These are phyloP conservation scores for Fusarium piperis DNA, from an alignment of 2,329 filamentous ascomycete species.

Conservation along the genomic window DNA sequence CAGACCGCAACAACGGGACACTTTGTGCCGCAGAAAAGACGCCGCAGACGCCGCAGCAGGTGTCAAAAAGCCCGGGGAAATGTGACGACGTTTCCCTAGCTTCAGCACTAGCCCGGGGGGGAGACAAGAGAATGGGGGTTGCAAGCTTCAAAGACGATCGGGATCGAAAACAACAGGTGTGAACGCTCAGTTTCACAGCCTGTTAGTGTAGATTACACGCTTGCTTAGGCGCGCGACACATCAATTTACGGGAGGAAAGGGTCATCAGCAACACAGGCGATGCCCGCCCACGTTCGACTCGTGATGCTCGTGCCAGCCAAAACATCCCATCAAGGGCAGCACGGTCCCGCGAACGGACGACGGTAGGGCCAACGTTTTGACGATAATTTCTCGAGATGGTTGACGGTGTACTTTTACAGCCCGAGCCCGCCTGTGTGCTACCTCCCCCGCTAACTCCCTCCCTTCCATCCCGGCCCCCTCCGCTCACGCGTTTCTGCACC, in stretches of 20 bases:
- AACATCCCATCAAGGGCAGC: slow-evolving; percentile 26
- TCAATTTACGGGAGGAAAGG: not conserved
- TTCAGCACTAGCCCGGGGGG: not conserved
- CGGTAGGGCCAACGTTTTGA: slow-evolving; percentile 23
- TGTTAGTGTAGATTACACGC: not conserved
- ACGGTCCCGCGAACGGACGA: slow-evolving; percentile 28
- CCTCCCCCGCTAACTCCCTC: not conserved
- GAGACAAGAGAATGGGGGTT: not conserved
- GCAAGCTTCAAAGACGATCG: not conserved
- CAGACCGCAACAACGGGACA: not conserved
- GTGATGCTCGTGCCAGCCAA: slow-evolving; percentile 15
- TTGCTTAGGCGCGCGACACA: not conserved
- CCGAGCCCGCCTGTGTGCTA: too few species aligned
- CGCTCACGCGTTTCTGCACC: slow-evolving; percentile 40
- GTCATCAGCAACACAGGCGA: slow-evolving; percentile 15
- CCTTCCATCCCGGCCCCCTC: slow-evolving; percentile 40
- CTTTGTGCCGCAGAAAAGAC: not conserved
- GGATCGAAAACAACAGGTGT: not conserved
- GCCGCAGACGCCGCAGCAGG: slow-evolving; percentile 10
- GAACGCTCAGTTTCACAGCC: not conserved
- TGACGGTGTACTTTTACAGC: not conserved
- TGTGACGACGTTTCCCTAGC: not conserved
- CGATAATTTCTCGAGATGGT: slow-evolving; percentile 43
- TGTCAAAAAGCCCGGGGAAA: slow-evolving; percentile 16
- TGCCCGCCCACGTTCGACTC: slow-evolving; percentile 10